These are phyloP conservation scores for Amesomyces nigricolor DNA, from an alignment of 2,329 filamentous ascomycete species.

Conservation along the genomic window DNA sequence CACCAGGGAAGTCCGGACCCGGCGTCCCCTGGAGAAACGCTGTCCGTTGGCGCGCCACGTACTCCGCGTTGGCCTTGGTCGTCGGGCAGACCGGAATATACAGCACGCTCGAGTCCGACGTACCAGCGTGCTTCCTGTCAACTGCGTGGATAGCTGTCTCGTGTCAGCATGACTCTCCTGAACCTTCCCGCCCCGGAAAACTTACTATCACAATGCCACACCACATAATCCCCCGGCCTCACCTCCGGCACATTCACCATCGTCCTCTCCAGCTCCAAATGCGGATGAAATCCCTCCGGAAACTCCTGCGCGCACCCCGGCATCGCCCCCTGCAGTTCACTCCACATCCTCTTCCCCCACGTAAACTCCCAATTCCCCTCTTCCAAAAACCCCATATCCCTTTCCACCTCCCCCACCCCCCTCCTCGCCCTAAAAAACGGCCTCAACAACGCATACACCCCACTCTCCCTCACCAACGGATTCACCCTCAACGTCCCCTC, in stretches of 20 bases:
- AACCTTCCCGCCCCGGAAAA: conserved; percentile 6
- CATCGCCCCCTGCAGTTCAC: conserved; percentile 58
- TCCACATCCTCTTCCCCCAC: conserved; percentile 22
- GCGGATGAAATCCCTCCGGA: conserved; percentile 58
- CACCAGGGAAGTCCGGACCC: conserved; percentile 66
- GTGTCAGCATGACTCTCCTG: not conserved
- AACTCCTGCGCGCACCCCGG: conserved; percentile 67
- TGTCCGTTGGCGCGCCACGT: conserved; percentile 64
- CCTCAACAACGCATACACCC: conserved; percentile 72
- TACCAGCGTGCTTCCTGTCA: conserved; percentile 69
- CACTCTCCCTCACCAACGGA: conserved; percentile 68
- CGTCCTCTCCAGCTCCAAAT: conserved; percentile 58
- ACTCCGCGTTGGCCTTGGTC: conserved; percentile 67
- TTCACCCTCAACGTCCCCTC: conserved; percentile 81
- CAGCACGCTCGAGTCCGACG: conserved; percentile 70
- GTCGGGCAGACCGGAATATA: conserved; percentile 86
- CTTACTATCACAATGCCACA: conserved; percentile 74
- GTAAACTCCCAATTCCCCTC: conserved; percentile 34
- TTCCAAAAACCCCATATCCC: conserved; percentile 33
- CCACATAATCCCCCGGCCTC: conserved; percentile 68
- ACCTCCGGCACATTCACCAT: conserved; percentile 70
- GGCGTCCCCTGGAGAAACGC: conserved; percentile 64
- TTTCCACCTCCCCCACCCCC: conserved; percentile 28
- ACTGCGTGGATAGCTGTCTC: conserved; percentile 66
- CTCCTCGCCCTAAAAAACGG: conserved; percentile 67